A percentile compares a stretch with the other conserved stretches of the same genome.
Conservation (phyloP, 768 basidiomycete species). For the Lyophyllum shimeji region DNA sequence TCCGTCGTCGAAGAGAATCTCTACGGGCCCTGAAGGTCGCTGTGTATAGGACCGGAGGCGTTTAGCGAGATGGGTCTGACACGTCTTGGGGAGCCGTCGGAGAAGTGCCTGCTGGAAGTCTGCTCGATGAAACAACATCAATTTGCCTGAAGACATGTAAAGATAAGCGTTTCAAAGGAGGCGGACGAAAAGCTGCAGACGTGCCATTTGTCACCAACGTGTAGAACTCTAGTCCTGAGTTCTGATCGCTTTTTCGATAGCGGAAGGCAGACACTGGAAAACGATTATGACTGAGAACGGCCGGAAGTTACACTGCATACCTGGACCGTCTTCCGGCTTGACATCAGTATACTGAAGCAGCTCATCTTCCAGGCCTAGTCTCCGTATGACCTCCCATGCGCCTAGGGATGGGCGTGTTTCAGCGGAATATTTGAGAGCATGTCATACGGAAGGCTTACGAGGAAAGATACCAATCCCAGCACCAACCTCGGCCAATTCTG, state of each 20-base stretch:
- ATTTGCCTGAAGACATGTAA: slow-evolving; percentile 34
- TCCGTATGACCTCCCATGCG: slow-evolving; percentile 47
- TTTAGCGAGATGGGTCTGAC: slow-evolving; percentile 51
- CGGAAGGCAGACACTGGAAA: slow-evolving; percentile 47
- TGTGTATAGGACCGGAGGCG: slow-evolving; percentile 59
- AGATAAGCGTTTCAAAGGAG: slow-evolving; percentile 9
- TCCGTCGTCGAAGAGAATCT: slow-evolving; percentile 62
- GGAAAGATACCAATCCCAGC: slow-evolving; percentile 60
- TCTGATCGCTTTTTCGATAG: slow-evolving; percentile 63
- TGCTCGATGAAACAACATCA: slow-evolving; percentile 61
- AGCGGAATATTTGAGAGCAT: not conserved
- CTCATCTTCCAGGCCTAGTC: slow-evolving; percentile 46
- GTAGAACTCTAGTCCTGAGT: slow-evolving; percentile 52
- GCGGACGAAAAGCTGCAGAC: slow-evolving; percentile 10
- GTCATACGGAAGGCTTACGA: slow-evolving; percentile 32
- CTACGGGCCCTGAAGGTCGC: slow-evolving; percentile 38
- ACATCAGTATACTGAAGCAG: slow-evolving; percentile 38
- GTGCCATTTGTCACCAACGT: slow-evolving; percentile 57
- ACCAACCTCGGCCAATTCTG: slow-evolving; percentile 52
- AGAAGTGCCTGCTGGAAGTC: slow-evolving; percentile 66
- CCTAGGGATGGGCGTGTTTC: slow-evolving; percentile 26
- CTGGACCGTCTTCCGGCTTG: slow-evolving; percentile 39
- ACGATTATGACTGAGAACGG: not conserved
- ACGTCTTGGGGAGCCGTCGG: slow-evolving; percentile 42
- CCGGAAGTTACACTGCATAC: slow-evolving; percentile 21